Evolutionary conservation across 2,329 filamentous ascomycete genomes (phyloP).

Genomic region (Colletotrichum navitas): DNA sequence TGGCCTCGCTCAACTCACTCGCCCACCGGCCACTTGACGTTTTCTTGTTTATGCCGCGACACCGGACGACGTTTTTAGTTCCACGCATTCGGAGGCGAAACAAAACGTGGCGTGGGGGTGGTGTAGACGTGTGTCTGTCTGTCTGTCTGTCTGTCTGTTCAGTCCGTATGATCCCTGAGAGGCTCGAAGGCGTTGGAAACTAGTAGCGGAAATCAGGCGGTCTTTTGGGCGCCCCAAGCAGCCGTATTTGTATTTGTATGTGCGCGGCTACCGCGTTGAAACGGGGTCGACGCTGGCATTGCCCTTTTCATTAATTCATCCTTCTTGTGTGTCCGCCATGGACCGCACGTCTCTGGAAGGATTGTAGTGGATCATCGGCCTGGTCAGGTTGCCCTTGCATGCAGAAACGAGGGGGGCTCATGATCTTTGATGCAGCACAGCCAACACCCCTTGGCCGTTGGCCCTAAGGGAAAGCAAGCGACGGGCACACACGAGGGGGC

Average conservation of each 20-base stretch:
- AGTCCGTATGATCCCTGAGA: not conserved
- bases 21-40: not conserved
- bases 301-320: not conserved
- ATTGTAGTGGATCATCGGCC: not conserved
- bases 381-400: slow-evolving; percentile 36
- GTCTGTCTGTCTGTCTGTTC: not conserved
- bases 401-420: slow-evolving; percentile 10
- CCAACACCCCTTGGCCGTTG: not conserved
- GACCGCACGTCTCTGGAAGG: slow-evolving; percentile 1
- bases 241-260: not conserved
- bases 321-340: not conserved
- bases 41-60: not conserved
- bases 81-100: not conserved
- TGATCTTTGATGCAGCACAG: slow-evolving; percentile 14
- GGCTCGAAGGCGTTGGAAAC: not conserved
- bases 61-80: not conserved
- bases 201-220: not conserved
- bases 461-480: not conserved
- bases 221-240: not conserved
- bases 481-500: not conserved
- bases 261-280: not conserved
- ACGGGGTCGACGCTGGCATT: not conserved
- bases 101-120: not conserved
- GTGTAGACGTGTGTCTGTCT: too few relatives aligned
- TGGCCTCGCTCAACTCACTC: not conserved